phyloP scores from a whole-genome alignment of 495 filamentous ascomycete genomes.

The Cladorrhinum samala region DNA sequence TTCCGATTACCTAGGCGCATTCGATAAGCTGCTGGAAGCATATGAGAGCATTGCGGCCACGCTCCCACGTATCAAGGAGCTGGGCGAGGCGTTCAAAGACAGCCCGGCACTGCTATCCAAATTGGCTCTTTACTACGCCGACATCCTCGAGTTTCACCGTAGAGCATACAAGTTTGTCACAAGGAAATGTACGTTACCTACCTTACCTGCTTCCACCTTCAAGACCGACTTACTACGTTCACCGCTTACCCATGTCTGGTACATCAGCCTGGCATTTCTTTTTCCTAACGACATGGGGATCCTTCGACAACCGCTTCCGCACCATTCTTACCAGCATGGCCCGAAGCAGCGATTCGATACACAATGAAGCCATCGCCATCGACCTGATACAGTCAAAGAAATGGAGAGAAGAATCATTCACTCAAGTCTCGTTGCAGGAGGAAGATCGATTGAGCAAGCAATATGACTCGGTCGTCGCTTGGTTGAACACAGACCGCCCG shows the following conservation, averaged over 20 bases:
- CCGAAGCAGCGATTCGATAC: not conserved
- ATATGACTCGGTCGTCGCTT: not conserved
- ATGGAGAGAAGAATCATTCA: not conserved
- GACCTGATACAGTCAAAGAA: not conserved
- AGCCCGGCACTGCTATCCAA: not conserved
- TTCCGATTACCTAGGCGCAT: not conserved
- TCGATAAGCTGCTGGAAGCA: not conserved
- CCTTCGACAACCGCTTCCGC: not conserved
- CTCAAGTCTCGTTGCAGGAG: not conserved
- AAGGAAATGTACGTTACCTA: not conserved
- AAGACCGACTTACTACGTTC: no score
- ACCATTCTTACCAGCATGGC: not conserved
- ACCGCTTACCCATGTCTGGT: not conserved
- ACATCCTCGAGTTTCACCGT: not conserved
- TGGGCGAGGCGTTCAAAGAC: not conserved
- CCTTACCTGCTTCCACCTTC: no score
- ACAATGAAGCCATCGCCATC: not conserved
- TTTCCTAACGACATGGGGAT: not conserved
- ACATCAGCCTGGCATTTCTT: not conserved
- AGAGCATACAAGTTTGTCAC: not conserved
- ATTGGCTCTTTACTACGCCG: not conserved
- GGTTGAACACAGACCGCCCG: not conserved
- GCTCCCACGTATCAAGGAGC: not conserved
- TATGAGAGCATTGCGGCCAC: not conserved
- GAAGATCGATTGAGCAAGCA: not conserved